Evolutionary conservation across 768 basidiomycete genomes (phyloP).

Genomic region (Collybia sp.): DNA sequence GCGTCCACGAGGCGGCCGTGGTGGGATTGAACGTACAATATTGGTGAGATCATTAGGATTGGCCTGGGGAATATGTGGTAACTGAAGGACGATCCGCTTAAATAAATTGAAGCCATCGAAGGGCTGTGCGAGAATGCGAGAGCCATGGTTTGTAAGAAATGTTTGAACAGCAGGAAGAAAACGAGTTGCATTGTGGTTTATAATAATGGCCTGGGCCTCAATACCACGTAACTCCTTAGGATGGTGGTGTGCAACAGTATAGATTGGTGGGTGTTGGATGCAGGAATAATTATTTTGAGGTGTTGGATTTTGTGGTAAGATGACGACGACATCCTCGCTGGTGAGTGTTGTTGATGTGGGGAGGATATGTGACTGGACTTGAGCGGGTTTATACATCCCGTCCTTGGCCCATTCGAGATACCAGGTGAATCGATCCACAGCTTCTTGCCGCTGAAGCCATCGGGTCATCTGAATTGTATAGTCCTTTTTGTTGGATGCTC

Average conservation of each 20-base stretch:
- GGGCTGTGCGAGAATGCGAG: neutral
- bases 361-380: neutral
- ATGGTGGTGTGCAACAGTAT: neutral
- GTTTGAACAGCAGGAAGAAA: neutral
- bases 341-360: neutral
- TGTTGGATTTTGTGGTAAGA: neutral
- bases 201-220: neutral
- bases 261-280: neutral
- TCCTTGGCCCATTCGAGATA: neutral
- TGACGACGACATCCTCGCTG: neutral
- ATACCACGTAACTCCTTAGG: neutral
- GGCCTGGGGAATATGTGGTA: constrained; percentile 2
- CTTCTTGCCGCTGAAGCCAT: neutral
- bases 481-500: neutral
- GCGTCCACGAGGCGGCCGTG: constrained; percentile 2
- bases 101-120: neutral
- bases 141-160: neutral
- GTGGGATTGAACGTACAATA: constrained; percentile 2
- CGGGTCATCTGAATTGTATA: neutral
- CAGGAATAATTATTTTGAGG: neutral
- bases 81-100: constrained; percentile 1
- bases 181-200: neutral
- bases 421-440: neutral
- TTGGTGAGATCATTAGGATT: constrained; percentile 1
- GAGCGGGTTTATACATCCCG: neutral